Conservation (phyloP, 2,329 filamentous ascomycete species). For the Alternaria arborescens region DNA sequence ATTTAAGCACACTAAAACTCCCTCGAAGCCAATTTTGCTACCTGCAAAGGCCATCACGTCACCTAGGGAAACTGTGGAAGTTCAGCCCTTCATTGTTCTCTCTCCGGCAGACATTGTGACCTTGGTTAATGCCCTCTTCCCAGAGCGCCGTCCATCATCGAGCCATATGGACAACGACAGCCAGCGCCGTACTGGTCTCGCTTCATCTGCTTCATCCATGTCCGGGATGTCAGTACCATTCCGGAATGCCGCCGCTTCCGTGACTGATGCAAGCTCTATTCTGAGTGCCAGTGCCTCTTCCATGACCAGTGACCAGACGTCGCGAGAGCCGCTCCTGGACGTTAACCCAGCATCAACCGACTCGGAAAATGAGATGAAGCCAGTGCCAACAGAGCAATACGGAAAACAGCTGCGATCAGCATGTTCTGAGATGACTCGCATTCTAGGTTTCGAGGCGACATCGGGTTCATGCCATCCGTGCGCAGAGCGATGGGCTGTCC, state of each 20-base stretch:
- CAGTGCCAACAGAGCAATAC: slow-evolving; percentile 55
- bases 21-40: slow-evolving; percentile 66
- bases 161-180: slow-evolving; percentile 55
- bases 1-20: slow-evolving; percentile 61
- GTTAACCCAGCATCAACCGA: slow-evolving; percentile 35
- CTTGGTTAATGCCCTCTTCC: slow-evolving; percentile 83
- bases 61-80: slow-evolving; percentile 77
- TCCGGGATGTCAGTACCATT: slow-evolving; percentile 61
- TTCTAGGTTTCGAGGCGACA: slow-evolving; percentile 69
- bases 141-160: slow-evolving; percentile 73
- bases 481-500: slow-evolving; percentile 81
- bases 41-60: slow-evolving; percentile 77
- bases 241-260: slow-evolving; percentile 61
- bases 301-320: slow-evolving; percentile 75
- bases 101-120: slow-evolving; percentile 82
- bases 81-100: slow-evolving; percentile 81
- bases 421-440: slow-evolving; percentile 74
- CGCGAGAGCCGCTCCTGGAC: slow-evolving; percentile 70
- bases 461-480: slow-evolving; percentile 79
- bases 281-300: slow-evolving; percentile 78
- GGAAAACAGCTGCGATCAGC: slow-evolving; percentile 68
- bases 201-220: slow-evolving; percentile 60
- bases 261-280: slow-evolving; percentile 71
- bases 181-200: slow-evolving; percentile 57
- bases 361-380: slow-evolving; percentile 55